Evolutionary conservation across 257 asterid genomes (phyloP).

Genomic region (Leptodermis oblonga): DNA sequence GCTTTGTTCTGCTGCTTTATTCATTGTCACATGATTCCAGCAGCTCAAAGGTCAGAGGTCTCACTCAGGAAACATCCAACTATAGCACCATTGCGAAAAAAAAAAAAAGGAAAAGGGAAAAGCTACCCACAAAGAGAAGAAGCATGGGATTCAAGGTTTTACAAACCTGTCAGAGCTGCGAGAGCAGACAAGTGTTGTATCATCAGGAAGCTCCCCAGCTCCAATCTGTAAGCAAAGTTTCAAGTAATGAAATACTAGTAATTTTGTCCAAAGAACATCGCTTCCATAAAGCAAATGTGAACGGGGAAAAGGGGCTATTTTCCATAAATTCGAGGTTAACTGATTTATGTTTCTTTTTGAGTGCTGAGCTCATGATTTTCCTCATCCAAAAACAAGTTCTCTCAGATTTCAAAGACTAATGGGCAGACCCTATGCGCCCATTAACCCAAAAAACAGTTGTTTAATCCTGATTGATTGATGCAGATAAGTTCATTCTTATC

Average conservation of each 20-base stretch:
- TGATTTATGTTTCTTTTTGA: not conserved
- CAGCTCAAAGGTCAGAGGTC: not conserved
- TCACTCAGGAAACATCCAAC: not conserved
- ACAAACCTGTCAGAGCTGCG: slow-evolving; percentile 89
- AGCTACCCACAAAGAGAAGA: slow-evolving; percentile 10
- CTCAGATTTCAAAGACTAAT: not conserved
- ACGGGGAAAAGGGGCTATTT: not conserved
- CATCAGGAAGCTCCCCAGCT: slow-evolving; percentile 87
- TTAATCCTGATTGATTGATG: not conserved
- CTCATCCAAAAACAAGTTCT: not conserved
- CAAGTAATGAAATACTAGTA: slow-evolving; percentile 16
- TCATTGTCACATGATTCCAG: not conserved
- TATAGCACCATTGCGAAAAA: not conserved
- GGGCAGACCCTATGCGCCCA: not conserved
- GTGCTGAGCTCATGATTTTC: not conserved
- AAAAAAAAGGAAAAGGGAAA: not conserved
- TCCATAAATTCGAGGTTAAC: not conserved
- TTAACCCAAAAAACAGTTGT: not conserved
- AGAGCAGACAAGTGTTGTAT: slow-evolving; percentile 82
- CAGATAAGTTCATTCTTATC: not conserved
- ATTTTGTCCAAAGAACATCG: not conserved
- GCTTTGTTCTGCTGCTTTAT: not conserved
- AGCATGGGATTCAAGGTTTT: slow-evolving; percentile 5
- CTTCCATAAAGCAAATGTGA: not conserved
- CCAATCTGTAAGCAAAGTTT: slow-evolving; percentile 62